Evolutionary conservation across 352 stramenopile genomes (phyloP).

Genomic region (Thalassiosira delicatula): DNA sequence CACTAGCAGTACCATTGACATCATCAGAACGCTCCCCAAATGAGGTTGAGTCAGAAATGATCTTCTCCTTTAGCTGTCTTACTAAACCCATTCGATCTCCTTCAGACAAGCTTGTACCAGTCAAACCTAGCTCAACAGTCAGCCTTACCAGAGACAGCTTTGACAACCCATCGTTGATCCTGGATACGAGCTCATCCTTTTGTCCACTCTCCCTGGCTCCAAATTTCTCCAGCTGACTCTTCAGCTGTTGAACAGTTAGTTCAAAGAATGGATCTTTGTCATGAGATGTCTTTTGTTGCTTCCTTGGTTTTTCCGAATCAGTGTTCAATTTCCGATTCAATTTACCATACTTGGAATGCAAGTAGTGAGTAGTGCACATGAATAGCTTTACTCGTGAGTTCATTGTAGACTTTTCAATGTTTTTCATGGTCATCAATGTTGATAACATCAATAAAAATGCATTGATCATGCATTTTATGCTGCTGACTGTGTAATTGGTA

Average conservation of each 20-base stretch:
- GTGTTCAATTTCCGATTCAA: background rate
- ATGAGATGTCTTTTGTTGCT: background rate
- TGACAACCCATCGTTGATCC: too few species aligned
- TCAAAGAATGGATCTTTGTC: too few species aligned
- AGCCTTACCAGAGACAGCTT: too few species aligned
- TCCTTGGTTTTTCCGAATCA: background rate
- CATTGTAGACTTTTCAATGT: background rate
- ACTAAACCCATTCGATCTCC: background rate
- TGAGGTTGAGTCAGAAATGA: too few species aligned
- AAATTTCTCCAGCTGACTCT: too few species aligned
- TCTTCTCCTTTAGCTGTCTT: background rate
- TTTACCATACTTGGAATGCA: background rate
- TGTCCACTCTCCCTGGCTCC: too few species aligned
- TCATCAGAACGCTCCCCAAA: too few species aligned
- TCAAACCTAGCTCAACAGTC: background rate
- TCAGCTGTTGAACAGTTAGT: too few species aligned
- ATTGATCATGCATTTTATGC: constrained; percentile 31
- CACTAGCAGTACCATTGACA: background rate
- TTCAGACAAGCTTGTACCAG: background rate
- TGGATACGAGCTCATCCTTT: too few species aligned
- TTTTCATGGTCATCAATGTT: constrained; percentile 21
- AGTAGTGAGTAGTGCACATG: constrained; percentile 13
- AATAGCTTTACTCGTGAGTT: constrained; percentile 30
- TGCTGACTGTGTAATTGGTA: background rate
- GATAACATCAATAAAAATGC: constrained; percentile 17